Evolutionary conservation across 257 asterid genomes (phyloP), one percentile per base, ranked within the genome.

Genomic region (Knoxia roxburghii): DNA sequence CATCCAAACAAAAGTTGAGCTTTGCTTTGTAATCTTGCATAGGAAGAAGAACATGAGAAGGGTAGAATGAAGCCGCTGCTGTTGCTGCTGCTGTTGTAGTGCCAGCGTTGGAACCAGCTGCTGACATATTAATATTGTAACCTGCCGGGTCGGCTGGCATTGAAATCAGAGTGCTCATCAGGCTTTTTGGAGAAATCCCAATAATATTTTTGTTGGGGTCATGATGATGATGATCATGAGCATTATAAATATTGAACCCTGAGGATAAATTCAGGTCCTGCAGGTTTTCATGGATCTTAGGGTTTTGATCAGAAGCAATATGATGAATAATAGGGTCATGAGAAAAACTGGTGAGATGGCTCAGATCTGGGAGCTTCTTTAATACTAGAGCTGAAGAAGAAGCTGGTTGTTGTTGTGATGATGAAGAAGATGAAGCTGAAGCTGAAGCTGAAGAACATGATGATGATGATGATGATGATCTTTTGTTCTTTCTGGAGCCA

Each of bases 401-500:
- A 1, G 71, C 45, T 10, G 74, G n/a, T n/a, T n/a, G n/a, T n/a
- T n/a, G n/a, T n/a, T n/a, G 53, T 30, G 67, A 32, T 57, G 80
- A 45, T 40, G 80, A 59, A 13, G 79, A 65, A 5, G 75, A 30
- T 17, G 66, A 24, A 1, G 71, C 45, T 10, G 74, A 35, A 9
- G n/a, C n/a, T n/a, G 41, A 37, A 37, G 41, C 9, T 3, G 41
- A 37, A 9, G 41, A 37, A 37, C 82, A 61, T 0, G 79, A 74
- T 6, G 90, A 74, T 78, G n/a, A n/a, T 23, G 76, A 52, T 1
- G 83, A 61, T 0, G 79, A 74, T 6, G 90, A 74, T 78, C 88
- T 77, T 41, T 77, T 87, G 79, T 86, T 82, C 54, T 91, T 91
- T 7, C 98, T 75, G 0, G 96, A 88, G 33, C 96, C 97, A 2